Conservation (phyloP, 345 rosid species). For the Raphanus raphanistrum region DNA sequence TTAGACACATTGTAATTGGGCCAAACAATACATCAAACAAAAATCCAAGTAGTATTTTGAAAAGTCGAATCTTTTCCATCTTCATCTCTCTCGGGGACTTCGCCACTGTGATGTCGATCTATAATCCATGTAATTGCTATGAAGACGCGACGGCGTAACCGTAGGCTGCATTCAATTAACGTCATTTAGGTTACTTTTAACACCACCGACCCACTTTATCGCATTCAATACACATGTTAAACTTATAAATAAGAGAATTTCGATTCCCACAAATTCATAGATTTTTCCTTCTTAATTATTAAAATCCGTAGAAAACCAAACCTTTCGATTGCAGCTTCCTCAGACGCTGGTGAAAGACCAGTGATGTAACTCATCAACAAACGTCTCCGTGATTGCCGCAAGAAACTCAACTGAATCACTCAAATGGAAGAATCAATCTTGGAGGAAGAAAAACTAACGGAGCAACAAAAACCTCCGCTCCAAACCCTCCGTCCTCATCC, state of each 20-base stretch:
- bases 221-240: not conserved
- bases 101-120: not conserved
- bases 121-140: not conserved
- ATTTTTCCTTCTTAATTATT: not conserved
- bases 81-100: not conserved
- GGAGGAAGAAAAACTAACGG: conserved; percentile 71
- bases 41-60: not conserved
- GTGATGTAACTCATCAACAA: no score
- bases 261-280: not conserved
- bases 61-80: not conserved
- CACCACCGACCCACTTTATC: not conserved
- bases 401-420: conserved; percentile 72
- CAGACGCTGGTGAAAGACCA: no score
- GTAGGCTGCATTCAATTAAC: not conserved
- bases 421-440: conserved; percentile 74
- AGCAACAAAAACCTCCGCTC: conserved; percentile 83
- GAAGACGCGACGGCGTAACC: not conserved
- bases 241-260: not conserved
- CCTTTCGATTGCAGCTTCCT: no score
- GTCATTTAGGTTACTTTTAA: not conserved
- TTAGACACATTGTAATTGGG: not conserved
- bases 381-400: conserved; percentile 81
- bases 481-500: conserved; percentile 58
- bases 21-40: not conserved
- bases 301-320: not conserved